Evolutionary conservation across 2,329 filamentous ascomycete genomes (phyloP).

Genomic region (Penicillium freii): DNA sequence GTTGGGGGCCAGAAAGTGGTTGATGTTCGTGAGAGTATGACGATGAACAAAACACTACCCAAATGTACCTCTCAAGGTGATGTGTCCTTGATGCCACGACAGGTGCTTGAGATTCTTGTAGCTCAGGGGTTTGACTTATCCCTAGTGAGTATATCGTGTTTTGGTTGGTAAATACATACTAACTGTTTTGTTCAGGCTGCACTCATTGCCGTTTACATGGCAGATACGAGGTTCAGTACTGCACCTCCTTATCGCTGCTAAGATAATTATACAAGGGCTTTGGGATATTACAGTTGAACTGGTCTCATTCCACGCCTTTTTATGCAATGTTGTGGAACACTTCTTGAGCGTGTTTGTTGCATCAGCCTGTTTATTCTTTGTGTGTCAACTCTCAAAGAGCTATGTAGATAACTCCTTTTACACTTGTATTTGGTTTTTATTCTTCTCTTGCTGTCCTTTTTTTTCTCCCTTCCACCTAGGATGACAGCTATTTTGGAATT

Average conservation of each 20-base stretch:
- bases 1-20: constrained; percentile 10
- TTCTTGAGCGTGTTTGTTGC: neutral
- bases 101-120: constrained; percentile 12
- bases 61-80: neutral
- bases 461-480: neutral
- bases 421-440: neutral
- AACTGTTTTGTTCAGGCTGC: neutral
- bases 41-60: constrained; percentile 7
- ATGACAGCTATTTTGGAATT: neutral
- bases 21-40: constrained; percentile 17
- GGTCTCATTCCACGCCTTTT: neutral
- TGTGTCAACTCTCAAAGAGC: neutral
- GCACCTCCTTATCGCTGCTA: neutral
- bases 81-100: neutral
- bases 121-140: constrained; percentile 16
- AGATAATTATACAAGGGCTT: neutral
- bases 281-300: neutral
- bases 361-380: neutral
- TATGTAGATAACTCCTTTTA: neutral
- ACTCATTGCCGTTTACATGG: constrained; percentile 4
- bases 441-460: neutral
- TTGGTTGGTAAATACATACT: neutral
- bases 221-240: constrained; percentile 5
- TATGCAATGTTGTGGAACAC: neutral
- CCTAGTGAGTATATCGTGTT: constrained; percentile 1